A percentile compares a stretch with the other conserved stretches of the same genome.
Conservation (phyloP, 2,329 filamentous ascomycete genomes). For the Fusarium torreyae region DNA sequence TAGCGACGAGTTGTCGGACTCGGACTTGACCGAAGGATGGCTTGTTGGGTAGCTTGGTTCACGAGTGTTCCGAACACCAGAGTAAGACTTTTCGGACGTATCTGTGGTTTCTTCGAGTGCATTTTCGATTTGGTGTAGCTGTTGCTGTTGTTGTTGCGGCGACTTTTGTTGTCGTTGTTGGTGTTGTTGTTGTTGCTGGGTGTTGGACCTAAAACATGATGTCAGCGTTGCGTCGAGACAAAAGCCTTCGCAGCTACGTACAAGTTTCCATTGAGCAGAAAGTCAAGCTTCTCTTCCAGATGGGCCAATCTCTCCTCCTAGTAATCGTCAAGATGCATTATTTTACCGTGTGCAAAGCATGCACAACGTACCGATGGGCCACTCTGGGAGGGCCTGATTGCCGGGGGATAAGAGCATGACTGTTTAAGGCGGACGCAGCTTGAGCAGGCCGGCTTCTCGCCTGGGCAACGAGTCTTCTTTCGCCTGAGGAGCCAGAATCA, state of each 20-base stretch:
- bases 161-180: constrained; percentile 33
- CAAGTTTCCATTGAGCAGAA: constrained; percentile 62
- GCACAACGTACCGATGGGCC: constrained; percentile 61
- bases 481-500: constrained; percentile 49
- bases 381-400: constrained; percentile 56
- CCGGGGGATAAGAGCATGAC: constrained; percentile 61
- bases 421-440: constrained; percentile 65
- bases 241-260: constrained; percentile 32
- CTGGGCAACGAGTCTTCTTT: constrained; percentile 67
- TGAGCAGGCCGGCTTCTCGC: constrained; percentile 66
- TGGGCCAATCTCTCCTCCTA: constrained; percentile 67
- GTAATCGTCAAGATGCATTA: constrained; percentile 38
- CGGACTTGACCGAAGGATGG: constrained; percentile 49
- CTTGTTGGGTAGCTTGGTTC: constrained; percentile 45
- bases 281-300: constrained; percentile 67
- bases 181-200: constrained; percentile 32
- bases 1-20: constrained; percentile 48
- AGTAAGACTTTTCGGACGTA: constrained; percentile 55
- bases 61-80: constrained; percentile 49
- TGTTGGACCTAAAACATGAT: constrained; percentile 47
- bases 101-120: constrained; percentile 52
- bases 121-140: constrained; percentile 45
- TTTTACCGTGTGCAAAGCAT: constrained; percentile 16
- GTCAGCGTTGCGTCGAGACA: constrained; percentile 50
- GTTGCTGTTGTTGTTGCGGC: constrained; percentile 8